Conservation (phyloP, 257 asterid genomes). For the Solanum habrochaites region DNA sequence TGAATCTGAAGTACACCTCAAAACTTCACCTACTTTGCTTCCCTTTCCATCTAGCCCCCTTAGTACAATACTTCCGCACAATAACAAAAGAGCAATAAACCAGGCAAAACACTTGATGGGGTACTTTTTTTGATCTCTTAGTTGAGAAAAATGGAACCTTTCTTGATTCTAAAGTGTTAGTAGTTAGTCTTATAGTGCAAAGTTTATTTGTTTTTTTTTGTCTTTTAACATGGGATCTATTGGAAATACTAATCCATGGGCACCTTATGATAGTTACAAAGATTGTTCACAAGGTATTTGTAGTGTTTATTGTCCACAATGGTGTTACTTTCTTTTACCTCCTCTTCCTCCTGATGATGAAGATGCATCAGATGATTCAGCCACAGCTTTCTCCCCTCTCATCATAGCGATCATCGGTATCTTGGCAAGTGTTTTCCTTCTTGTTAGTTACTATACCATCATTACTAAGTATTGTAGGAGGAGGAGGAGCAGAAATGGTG, state of each 20-base stretch:
- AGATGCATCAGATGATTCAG: conserved; percentile 17
- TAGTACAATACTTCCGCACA: neutral
- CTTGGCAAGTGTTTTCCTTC: conserved; percentile 54
- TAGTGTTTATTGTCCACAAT: conserved; percentile 76
- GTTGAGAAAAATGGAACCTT: neutral
- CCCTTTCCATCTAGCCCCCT: conserved; percentile 40
- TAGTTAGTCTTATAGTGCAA: neutral
- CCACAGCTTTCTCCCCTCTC: conserved; percentile 48
- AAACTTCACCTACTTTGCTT: conserved; percentile 12
- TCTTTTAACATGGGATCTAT: conserved; percentile 33
- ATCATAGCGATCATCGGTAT: conserved; percentile 67
- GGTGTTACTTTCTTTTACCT: conserved; percentile 63
- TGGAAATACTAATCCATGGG: conserved; percentile 45
- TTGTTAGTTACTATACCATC: conserved; percentile 58
- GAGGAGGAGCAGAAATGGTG: neutral
- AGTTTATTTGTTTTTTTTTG: neutral
- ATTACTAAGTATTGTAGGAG: conserved; percentile 51
- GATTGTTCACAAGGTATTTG: conserved; percentile 75
- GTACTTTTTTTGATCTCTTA: neutral
- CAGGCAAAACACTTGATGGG: neutral
- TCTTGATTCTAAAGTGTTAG: neutral
- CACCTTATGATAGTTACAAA: conserved; percentile 38
- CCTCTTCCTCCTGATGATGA: conserved; percentile 57
- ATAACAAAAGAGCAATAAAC: neutral
- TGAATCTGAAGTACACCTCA: conserved; percentile 15